Evolutionary conservation across 2,329 filamentous ascomycete genomes (phyloP), one percentile per base, ranked within the genome.

Genomic region (Gaeumannomyces tritici): DNA sequence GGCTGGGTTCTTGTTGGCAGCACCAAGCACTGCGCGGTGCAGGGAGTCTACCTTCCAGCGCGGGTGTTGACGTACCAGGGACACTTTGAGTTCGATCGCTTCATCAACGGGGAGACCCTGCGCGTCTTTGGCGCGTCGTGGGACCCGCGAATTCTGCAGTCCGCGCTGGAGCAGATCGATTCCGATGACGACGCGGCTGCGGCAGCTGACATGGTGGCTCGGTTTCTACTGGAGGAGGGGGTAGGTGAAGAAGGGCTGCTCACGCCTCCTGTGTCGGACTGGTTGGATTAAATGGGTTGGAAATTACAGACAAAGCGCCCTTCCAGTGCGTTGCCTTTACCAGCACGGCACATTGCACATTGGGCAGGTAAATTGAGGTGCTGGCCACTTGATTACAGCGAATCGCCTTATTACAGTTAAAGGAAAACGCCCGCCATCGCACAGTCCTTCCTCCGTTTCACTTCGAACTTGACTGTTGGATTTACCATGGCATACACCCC

Each of bases 21-120:
- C 0, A 67, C 67, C 3, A 55, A 67, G 1, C 70, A 73, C 60
- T 79, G 76, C 64, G 65, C 63, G 0, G 67, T 75, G 7, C 75
- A 79, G 62, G 77, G 76, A 0, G 62, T 77, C 6, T 76, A 74
- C 63, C 65, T 75, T 62, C 66, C 71, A 1, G 72, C 73, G 0
- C 68, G 74, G 0, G 67, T 79, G 0, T 67, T 79, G 24, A 79
- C 75, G 0, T 73, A 73, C 29, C 75, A 78, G 58, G 76, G 76
- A 0, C 76, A 78, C 64, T 76, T 76, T 27, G 77, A 79, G 62
- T 79, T 79, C 66, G 73, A 78, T 64, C 62, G 68, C 0, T 77
- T 76, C 61, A 68, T 78, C 12, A 77, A 75, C 60, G 66, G 69
- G 0, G 73, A 77, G 67, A 73, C 69, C 1, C 62, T 77, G 27